Percentiles rank a stretch among this genome's conserved stretches.
phyloP scores from a whole-genome alignment of 768 basidiomycete genomes.

The Hericium rajendrae region DNA sequence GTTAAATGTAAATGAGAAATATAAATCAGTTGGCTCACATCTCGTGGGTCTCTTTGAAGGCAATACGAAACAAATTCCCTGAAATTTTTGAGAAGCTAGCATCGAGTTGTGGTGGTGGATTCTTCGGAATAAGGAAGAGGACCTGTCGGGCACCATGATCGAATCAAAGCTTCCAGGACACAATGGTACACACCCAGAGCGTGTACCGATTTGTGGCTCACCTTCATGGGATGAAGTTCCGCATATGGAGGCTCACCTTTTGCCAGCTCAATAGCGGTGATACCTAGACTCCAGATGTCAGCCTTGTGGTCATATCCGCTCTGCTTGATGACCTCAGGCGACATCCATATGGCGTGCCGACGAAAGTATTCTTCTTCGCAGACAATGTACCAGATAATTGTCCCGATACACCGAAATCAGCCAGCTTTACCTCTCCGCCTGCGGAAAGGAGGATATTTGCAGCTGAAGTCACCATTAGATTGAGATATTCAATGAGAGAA shows the following conservation, averaged over 20 bases:
- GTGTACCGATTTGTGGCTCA: constrained; percentile 22
- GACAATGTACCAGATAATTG: constrained; percentile 89
- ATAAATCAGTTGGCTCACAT: constrained; percentile 38
- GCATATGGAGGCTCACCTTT: constrained; percentile 98
- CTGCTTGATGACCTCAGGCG: constrained; percentile 98
- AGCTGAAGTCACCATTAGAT: constrained; percentile 36
- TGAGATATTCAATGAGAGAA: neutral
- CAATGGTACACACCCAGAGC: neutral
- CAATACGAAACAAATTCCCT: constrained; percentile 91
- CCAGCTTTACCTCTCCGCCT: constrained; percentile 91
- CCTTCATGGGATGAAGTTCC: constrained; percentile 99
- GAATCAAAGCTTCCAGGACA: neutral
- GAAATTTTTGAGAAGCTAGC: constrained; percentile 89
- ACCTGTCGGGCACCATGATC: constrained; percentile 41
- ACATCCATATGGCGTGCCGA: constrained; percentile 99
- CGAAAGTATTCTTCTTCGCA: constrained; percentile 97
- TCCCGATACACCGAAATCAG: constrained; percentile 98
- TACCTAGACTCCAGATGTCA: constrained; percentile 97
- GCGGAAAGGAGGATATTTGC: constrained; percentile 92
- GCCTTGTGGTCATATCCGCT: constrained; percentile 99
- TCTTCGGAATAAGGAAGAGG: constrained; percentile 96
- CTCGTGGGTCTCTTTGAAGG: constrained; percentile 87
- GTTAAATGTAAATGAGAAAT: constrained; percentile 1
- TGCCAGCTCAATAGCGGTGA: constrained; percentile 95
- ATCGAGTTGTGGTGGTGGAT: constrained; percentile 86